Conservation (phyloP, 306 rosid genomes). For the Lathyrus oleraceus region DNA sequence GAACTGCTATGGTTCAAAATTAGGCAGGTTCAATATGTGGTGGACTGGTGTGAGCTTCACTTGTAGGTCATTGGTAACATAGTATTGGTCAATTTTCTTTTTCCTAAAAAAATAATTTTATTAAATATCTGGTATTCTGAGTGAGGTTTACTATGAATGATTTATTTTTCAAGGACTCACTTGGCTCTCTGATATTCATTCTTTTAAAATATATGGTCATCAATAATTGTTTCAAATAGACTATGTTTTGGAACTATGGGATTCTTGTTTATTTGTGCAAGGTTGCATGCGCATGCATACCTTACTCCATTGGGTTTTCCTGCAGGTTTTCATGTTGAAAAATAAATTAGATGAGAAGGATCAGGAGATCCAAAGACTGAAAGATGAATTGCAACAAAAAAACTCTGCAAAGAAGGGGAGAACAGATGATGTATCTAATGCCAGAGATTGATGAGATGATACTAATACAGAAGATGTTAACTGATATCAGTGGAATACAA, state of each 20-base stretch:
- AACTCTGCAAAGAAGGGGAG: slow-evolving; percentile 38
- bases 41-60: neutral
- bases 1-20: neutral
- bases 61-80: neutral
- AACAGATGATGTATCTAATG: slow-evolving; percentile 40
- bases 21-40: neutral
- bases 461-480: slow-evolving; percentile 40
- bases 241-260: neutral
- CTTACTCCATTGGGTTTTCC: slow-evolving; percentile 13
- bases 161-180: neutral
- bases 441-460: slow-evolving; percentile 38
- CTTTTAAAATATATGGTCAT: neutral
- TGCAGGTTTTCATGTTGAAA: slow-evolving; percentile 71
- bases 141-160: neutral
- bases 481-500: slow-evolving; percentile 17
- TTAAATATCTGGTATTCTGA: neutral
- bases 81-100: too few species aligned
- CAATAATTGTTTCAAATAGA: neutral
- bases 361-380: slow-evolving; percentile 49
- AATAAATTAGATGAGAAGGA: slow-evolving; percentile 73
- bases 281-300: neutral
- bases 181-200: neutral
- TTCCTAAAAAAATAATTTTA: too few species aligned
- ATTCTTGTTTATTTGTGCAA: neutral
- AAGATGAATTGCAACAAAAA: slow-evolving; percentile 51